These are phyloP conservation scores for Daldinia eschscholtzii DNA, from an alignment of 2,329 filamentous ascomycete species.

Conservation along the genomic window DNA sequence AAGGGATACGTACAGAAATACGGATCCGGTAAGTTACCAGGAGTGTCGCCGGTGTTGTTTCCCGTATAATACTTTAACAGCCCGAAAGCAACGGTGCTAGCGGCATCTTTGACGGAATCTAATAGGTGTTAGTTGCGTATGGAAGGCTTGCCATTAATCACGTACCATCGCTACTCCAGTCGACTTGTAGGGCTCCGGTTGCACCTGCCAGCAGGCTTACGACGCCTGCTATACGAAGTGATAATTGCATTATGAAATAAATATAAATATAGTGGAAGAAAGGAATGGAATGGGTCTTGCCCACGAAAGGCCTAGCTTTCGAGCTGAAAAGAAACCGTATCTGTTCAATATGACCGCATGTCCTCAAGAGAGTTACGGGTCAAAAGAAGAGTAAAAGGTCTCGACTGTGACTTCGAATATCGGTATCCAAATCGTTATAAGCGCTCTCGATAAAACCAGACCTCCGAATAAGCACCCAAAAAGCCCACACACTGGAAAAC, in stretches of 20 bases:
- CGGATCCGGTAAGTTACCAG: conserved; percentile 69
- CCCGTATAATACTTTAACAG: conserved; percentile 57
- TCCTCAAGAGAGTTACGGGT: conserved; percentile 23
- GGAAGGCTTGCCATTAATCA: neutral
- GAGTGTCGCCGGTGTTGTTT: conserved; percentile 69
- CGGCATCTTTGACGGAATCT: conserved; percentile 63
- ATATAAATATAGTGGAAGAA: conserved; percentile 25
- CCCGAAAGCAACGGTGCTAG: conserved; percentile 52
- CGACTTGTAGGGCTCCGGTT: conserved; percentile 51
- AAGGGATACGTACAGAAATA: conserved; percentile 70
- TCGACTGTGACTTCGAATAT: conserved; percentile 6
- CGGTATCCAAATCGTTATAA: conserved; percentile 12
- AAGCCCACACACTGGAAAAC: conserved; percentile 29
- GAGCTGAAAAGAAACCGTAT: conserved; percentile 25
- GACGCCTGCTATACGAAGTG: conserved; percentile 45
- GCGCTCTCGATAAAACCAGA: conserved; percentile 10
- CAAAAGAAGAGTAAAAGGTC: conserved; percentile 13
- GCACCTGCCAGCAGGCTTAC: conserved; percentile 50
- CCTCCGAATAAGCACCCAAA: conserved; percentile 22
- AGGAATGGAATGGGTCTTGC: conserved; percentile 20
- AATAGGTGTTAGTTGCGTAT: conserved; percentile 52
- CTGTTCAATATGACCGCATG: conserved; percentile 38
- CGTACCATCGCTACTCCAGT: conserved; percentile 53
- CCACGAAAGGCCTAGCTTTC: conserved; percentile 36
- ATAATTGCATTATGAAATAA: conserved; percentile 46